A percentile compares a stretch with the other conserved stretches of the same genome.
Evolutionary conservation across 345 rosid species (phyloP).

Genomic region (Dipteronia dyeriana): DNA sequence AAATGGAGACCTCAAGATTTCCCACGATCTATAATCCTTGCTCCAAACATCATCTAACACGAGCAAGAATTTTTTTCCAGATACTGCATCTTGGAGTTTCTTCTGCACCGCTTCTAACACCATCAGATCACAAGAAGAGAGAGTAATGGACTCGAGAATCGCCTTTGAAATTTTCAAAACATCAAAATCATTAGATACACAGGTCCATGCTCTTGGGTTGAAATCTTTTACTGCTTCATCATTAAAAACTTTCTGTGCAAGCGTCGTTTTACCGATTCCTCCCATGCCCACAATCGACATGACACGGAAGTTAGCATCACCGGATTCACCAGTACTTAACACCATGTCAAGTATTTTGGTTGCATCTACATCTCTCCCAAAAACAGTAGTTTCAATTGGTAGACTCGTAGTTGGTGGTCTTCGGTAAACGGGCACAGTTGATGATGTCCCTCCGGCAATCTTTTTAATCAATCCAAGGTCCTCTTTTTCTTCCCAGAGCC

Average conservation of each 20-base stretch:
- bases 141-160: not conserved
- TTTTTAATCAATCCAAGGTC: not conserved
- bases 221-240: not conserved
- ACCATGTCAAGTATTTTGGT: not conserved
- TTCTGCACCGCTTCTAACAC: not conserved
- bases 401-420: not conserved
- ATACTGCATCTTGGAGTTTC: not conserved
- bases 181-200: not conserved
- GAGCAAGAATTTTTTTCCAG: not conserved
- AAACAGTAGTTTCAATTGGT: not conserved
- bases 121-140: not conserved
- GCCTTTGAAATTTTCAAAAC: not conserved
- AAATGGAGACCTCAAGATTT: not conserved
- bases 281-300: constrained; percentile 2
- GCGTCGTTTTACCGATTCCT: not conserved
- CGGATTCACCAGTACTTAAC: not conserved
- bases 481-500: not conserved
- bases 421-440: not conserved
- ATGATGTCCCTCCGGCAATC: not conserved
- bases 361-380: not conserved
- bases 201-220: not conserved
- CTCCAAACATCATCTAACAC: not conserved
- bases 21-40: not conserved
- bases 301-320: not conserved
- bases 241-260: not conserved